Conservation (phyloP, 140 eudicot species). For the Cichorium intybus region DNA sequence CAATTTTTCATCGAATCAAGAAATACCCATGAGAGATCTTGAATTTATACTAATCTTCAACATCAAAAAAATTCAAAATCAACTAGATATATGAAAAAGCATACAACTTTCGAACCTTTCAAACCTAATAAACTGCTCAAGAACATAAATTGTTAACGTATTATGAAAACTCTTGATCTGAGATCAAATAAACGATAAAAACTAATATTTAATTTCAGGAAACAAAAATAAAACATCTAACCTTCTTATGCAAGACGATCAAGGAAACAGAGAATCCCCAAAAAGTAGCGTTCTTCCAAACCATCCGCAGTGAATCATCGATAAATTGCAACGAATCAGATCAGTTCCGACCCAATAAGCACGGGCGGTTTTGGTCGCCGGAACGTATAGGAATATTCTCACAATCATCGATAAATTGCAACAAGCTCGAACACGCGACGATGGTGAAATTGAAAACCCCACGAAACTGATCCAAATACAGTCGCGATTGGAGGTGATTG, state of each 20-base stretch:
- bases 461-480: slow-evolving; percentile 58
- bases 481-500: slow-evolving; percentile 65
- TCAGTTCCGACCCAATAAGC: slow-evolving; percentile 96
- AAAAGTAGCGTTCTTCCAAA: slow-evolving; percentile 56
- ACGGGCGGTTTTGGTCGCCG: slow-evolving; percentile 56
- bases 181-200: background rate
- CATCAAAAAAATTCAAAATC: background rate
- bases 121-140: background rate
- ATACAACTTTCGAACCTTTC: background rate
- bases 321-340: slow-evolving; percentile 76
- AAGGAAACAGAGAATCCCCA: slow-evolving; percentile 9
- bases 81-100: background rate
- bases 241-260: slow-evolving; percentile 27
- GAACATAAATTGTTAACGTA: too few species aligned
- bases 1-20: background rate
- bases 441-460: slow-evolving; percentile 54
- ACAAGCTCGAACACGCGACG: slow-evolving; percentile 41
- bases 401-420: slow-evolving; percentile 39
- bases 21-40: background rate
- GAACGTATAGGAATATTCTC: slow-evolving; percentile 57
- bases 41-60: too few species aligned
- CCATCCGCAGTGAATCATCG: slow-evolving; percentile 80
- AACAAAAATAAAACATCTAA: background rate
- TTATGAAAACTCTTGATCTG: background rate
- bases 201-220: background rate